Percentiles rank a stretch among this genome's conserved stretches.
Conservation (phyloP, 2,329 filamentous ascomycete genomes). For the Onygena corvina region DNA sequence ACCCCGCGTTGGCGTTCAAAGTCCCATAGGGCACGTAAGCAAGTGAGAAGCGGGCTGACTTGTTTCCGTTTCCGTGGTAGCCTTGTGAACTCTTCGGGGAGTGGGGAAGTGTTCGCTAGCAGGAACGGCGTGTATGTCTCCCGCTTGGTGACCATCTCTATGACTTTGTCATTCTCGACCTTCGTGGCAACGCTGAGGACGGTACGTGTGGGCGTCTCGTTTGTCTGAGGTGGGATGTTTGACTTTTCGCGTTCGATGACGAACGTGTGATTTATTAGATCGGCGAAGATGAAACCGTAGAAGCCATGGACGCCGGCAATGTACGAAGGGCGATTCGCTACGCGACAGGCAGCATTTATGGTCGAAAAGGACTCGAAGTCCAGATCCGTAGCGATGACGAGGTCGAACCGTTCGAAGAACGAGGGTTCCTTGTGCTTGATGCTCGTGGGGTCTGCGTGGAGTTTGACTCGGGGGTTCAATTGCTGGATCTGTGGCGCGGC, state of each 20-base stretch:
- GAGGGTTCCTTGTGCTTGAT: slow-evolving; percentile 55
- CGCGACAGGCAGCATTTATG: slow-evolving; percentile 76
- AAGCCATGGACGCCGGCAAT: slow-evolving; percentile 76
- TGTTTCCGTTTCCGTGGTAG: slow-evolving; percentile 55
- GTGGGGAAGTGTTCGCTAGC: slow-evolving; percentile 65
- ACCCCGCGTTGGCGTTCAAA: slow-evolving; percentile 53
- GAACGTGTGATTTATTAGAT: slow-evolving; percentile 82
- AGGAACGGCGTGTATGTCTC: slow-evolving; percentile 82
- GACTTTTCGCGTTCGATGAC: slow-evolving; percentile 73
- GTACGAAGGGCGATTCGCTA: slow-evolving; percentile 73
- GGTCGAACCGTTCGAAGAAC: slow-evolving; percentile 68
- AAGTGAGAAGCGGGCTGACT: slow-evolving; percentile 75
- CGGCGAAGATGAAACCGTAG: slow-evolving; percentile 90
- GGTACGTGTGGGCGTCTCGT: slow-evolving; percentile 66
- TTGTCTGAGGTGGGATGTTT: slow-evolving; percentile 52
- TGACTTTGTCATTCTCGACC: slow-evolving; percentile 56
- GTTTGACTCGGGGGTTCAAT: slow-evolving; percentile 76
- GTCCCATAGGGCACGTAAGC: slow-evolving; percentile 80
- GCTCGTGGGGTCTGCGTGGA: slow-evolving; percentile 57
- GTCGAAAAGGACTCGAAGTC: slow-evolving; percentile 59
- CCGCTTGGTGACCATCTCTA: slow-evolving; percentile 81
- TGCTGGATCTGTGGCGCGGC: slow-evolving; percentile 65
- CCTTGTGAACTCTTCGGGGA: slow-evolving; percentile 59
- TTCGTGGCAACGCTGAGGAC: slow-evolving; percentile 60
- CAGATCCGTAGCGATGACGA: slow-evolving; percentile 83